These are phyloP conservation scores for Claviceps digitariae DNA, from an alignment of 2,329 filamentous ascomycete species.

Conservation along the genomic window DNA sequence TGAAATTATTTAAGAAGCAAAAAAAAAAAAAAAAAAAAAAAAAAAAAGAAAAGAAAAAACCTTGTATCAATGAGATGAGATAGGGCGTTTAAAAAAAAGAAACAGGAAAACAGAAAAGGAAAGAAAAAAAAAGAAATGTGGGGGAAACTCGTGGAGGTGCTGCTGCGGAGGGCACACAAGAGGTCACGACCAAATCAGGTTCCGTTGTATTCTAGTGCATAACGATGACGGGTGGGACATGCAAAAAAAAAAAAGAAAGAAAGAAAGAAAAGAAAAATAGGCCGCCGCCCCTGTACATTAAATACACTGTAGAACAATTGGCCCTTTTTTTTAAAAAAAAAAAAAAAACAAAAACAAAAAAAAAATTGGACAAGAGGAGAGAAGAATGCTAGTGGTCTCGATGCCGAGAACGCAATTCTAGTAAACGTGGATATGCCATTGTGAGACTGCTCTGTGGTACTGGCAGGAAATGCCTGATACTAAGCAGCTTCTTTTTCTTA, in stretches of 20 bases:
- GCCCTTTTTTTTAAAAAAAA: no score
- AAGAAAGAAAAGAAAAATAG: neutral
- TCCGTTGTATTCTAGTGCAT: constrained; percentile 1
- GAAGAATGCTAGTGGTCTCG: no score
- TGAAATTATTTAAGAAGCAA: constrained; percentile 42
- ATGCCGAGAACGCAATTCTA: no score
- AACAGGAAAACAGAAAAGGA: neutral
- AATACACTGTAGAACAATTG: constrained; percentile 24
- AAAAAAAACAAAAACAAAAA: no score
- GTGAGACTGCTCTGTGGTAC: no score
- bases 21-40: neutral
- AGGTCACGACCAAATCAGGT: neutral
- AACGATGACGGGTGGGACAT: constrained; percentile 1
- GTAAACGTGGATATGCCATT: no score
- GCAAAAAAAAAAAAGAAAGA: neutral
- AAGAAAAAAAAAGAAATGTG: neutral
- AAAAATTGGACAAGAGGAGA: neutral
- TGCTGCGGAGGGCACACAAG: neutral
- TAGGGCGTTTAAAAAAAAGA: neutral
- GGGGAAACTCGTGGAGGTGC: neutral
- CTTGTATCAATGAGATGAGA: neutral
- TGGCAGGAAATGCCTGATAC: no score
- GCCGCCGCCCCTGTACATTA: constrained; percentile 21
- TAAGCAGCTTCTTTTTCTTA: no score
- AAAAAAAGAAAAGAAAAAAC: neutral